These are phyloP conservation scores for Salvia sclarea DNA, from an alignment of 305 asterid species.

Conservation along the genomic window DNA sequence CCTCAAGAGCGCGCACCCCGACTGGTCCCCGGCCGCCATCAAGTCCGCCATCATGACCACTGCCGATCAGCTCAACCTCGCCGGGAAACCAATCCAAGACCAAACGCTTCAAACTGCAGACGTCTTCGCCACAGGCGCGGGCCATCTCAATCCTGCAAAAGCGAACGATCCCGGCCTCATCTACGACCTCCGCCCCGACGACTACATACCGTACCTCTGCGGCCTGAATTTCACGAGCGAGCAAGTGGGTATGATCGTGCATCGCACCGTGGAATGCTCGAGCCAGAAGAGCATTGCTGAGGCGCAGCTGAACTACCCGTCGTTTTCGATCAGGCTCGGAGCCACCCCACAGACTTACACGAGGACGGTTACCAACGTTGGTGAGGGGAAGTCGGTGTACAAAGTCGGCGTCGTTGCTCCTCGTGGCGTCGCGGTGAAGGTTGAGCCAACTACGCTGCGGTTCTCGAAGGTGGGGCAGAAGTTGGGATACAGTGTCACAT, in stretches of 20 bases:
- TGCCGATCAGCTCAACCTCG: conserved; percentile 31
- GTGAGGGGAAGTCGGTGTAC: conserved; percentile 41
- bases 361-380: conserved; percentile 56
- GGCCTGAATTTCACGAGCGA: conserved; percentile 35
- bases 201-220: conserved; percentile 39
- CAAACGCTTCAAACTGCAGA: background rate
- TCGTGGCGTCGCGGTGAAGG: conserved; percentile 24
- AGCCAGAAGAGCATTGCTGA: conserved; percentile 29
- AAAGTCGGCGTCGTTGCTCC: conserved; percentile 4
- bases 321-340: conserved; percentile 36
- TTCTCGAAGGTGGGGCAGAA: conserved; percentile 30
- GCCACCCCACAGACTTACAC: conserved; percentile 29
- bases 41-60: conserved; percentile 48
- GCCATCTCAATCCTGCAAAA: conserved; percentile 34
- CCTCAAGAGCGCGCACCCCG: conserved; percentile 35
- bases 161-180: conserved; percentile 43
- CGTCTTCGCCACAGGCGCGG: conserved; percentile 27
- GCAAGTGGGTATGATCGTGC: conserved; percentile 13
- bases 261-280: conserved; percentile 20
- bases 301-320: conserved; percentile 51
- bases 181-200: conserved; percentile 36
- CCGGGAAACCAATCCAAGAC: conserved; percentile 22
- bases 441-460: conserved; percentile 41
- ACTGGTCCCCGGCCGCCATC: conserved; percentile 46
- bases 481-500: background rate